Conservation (phyloP, 164 flowering plant genomes). For the Paratinospora sagittata region DNA sequence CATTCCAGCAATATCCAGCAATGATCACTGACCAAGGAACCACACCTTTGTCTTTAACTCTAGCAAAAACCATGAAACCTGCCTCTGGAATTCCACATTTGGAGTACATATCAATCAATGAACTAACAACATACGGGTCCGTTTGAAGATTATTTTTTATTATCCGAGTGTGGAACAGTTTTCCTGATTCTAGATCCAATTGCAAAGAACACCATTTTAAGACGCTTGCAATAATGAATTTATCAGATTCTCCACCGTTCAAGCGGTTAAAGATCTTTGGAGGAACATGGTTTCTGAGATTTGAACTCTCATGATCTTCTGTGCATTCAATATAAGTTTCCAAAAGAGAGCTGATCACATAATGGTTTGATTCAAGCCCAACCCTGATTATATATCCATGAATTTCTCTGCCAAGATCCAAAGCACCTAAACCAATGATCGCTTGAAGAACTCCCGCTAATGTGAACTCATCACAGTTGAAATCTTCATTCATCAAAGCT, state of each 20-base stretch:
- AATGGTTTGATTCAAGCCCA: conserved; percentile 20
- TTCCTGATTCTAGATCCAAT: conserved; percentile 22
- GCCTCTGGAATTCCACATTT: conserved; percentile 31
- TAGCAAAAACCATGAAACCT: conserved; percentile 22
- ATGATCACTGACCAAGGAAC: conserved; percentile 35
- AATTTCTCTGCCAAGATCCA: conserved; percentile 21
- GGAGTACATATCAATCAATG: conserved; percentile 29
- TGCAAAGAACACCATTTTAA: conserved; percentile 27
- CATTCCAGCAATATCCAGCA: conserved; percentile 23
- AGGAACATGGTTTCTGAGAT: conserved; percentile 8
- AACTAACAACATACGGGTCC: conserved; percentile 21
- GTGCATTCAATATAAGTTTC: conserved; percentile 32
- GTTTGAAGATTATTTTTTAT: conserved; percentile 21
- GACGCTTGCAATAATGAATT: conserved; percentile 25
- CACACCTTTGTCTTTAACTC: conserved; percentile 21
- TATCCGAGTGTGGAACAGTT: conserved; percentile 25
- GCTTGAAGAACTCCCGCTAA: conserved; percentile 24
- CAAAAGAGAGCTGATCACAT: conserved; percentile 26
- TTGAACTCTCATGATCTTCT: conserved; percentile 11
- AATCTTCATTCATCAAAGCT: conserved; percentile 16
- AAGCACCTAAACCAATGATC: conserved; percentile 16
- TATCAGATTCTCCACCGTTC: conserved; percentile 23
- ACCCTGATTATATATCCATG: conserved; percentile 28
- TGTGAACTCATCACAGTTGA: conserved; percentile 27
- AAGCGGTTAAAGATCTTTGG: conserved; percentile 20